Percentiles rank a stretch among this genome's conserved stretches.
Conservation (phyloP, 306 rosid species). For the Medicago ruthenica region DNA sequence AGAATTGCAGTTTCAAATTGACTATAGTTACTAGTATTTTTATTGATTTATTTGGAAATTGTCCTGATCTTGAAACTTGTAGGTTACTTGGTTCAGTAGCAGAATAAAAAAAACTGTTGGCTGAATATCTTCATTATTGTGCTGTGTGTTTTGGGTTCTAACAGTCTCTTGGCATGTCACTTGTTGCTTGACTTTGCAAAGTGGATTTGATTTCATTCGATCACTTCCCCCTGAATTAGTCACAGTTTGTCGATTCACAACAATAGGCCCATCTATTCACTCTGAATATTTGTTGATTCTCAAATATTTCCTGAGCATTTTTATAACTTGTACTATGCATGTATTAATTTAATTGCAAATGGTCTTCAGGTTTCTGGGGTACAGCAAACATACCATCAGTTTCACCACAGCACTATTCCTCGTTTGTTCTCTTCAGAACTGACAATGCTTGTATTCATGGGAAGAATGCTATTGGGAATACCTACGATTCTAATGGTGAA, state of each 20-base stretch:
- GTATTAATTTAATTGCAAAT: slow-evolving; percentile 8
- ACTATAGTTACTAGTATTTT: too few relatives aligned
- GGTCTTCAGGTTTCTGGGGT: slow-evolving; percentile 78
- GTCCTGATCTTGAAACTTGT: too few relatives aligned
- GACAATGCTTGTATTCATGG: slow-evolving; percentile 56
- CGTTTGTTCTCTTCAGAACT: slow-evolving; percentile 68
- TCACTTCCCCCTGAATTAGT: too few relatives aligned
- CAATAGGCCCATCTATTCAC: not conserved
- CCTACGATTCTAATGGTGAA: slow-evolving; percentile 84
- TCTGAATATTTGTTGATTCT: not conserved
- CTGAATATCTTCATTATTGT: not conserved
- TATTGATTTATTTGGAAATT: too few relatives aligned
- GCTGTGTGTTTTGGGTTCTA: not conserved
- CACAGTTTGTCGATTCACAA: not conserved
- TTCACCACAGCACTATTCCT: slow-evolving; percentile 77
- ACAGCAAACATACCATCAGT: slow-evolving; percentile 93
- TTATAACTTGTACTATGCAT: not conserved
- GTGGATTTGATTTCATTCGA: too few relatives aligned
- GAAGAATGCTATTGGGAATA: slow-evolving; percentile 83
- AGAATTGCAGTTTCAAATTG: too few relatives aligned
- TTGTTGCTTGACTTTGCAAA: slow-evolving; percentile 10
- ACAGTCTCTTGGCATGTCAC: not conserved
- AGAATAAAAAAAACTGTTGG: not conserved
- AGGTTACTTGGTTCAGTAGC: too few relatives aligned
- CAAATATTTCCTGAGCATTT: not conserved